phyloP scores from a whole-genome alignment of 352 stramenopile species.

The Pythium aphanidermatum region DNA sequence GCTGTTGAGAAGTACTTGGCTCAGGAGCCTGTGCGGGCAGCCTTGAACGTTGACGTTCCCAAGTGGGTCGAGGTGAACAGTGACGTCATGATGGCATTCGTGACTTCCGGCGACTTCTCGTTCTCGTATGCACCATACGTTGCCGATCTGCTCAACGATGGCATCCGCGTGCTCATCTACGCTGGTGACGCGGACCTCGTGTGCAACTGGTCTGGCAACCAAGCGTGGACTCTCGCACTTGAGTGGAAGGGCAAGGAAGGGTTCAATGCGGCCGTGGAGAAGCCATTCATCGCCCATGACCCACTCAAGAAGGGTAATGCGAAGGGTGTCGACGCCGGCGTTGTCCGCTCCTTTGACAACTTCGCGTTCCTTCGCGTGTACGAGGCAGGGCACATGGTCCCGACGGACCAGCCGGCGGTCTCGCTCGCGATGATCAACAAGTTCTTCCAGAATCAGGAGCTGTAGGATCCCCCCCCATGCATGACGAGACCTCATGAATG shows the following conservation, averaged over 20 bases:
- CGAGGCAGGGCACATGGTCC: slow-evolving; percentile 50
- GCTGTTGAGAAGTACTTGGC: slow-evolving; percentile 47
- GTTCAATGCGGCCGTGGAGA: slow-evolving; percentile 46
- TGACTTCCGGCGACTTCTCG: slow-evolving; percentile 75
- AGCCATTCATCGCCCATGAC: slow-evolving; percentile 10
- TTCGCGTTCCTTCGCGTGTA: slow-evolving; percentile 42
- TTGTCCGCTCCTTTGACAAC: slow-evolving; percentile 22
- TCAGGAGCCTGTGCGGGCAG: slow-evolving; percentile 17
- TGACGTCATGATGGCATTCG: slow-evolving; percentile 83
- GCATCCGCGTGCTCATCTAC: slow-evolving; percentile 84
- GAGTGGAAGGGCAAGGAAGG: slow-evolving; percentile 75
- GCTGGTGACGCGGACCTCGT: slow-evolving; percentile 93
- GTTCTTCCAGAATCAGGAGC: slow-evolving; percentile 36
- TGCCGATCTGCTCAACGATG: slow-evolving; percentile 55
- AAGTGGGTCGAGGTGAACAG: slow-evolving; percentile 69
- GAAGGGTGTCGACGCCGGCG: slow-evolving; percentile 14
- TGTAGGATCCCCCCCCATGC: slow-evolving; percentile 15
- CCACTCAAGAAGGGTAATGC: background rate
- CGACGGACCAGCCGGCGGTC: slow-evolving; percentile 38
- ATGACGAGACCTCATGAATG: no score
- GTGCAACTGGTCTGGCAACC: slow-evolving; percentile 92
- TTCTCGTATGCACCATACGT: slow-evolving; percentile 71
- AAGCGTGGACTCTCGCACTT: slow-evolving; percentile 84
- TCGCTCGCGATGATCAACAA: slow-evolving; percentile 45
- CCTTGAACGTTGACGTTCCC: slow-evolving; percentile 18